Evolutionary conservation across 805 yeast species (phyloP).

Genomic region (Schwanniomyces sp.): DNA sequence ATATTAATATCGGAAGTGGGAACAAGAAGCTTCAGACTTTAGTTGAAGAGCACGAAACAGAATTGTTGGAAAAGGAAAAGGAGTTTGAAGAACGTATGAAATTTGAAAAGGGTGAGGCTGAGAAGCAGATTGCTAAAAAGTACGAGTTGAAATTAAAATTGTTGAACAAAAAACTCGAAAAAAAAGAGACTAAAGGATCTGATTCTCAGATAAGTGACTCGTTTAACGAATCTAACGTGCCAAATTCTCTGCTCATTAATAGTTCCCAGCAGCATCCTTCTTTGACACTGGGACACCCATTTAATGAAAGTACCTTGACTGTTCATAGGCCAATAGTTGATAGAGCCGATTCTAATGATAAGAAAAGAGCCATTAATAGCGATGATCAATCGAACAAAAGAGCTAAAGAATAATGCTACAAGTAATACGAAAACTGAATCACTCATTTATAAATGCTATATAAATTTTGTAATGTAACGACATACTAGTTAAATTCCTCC

Average conservation of each 20-base stretch:
- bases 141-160: constrained; percentile 58
- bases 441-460: too few relatives aligned
- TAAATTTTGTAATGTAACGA: too few relatives aligned
- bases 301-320: constrained; percentile 29
- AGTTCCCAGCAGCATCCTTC: constrained; percentile 2
- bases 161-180: constrained; percentile 53
- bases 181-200: constrained; percentile 40
- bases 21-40: constrained; percentile 6
- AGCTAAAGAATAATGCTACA: constrained; percentile 14
- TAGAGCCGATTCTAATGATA: constrained; percentile 10
- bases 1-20: constrained; percentile 11
- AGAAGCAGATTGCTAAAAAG: constrained; percentile 54
- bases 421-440: not conserved
- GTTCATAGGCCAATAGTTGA: constrained; percentile 29
- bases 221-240: not conserved
- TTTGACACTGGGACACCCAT: constrained; percentile 18
- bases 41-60: constrained; percentile 14
- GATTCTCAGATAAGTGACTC: not conserved
- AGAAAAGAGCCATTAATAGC: constrained; percentile 16
- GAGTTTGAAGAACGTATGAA: constrained; percentile 18
- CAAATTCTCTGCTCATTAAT: not conserved
- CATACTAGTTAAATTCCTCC: not conserved
- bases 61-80: constrained; percentile 18
- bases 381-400: constrained; percentile 13
- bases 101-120: constrained; percentile 37